Evolutionary conservation across 2,329 filamentous ascomycete species (phyloP).

Genomic region (Remersonia thermophila): DNA sequence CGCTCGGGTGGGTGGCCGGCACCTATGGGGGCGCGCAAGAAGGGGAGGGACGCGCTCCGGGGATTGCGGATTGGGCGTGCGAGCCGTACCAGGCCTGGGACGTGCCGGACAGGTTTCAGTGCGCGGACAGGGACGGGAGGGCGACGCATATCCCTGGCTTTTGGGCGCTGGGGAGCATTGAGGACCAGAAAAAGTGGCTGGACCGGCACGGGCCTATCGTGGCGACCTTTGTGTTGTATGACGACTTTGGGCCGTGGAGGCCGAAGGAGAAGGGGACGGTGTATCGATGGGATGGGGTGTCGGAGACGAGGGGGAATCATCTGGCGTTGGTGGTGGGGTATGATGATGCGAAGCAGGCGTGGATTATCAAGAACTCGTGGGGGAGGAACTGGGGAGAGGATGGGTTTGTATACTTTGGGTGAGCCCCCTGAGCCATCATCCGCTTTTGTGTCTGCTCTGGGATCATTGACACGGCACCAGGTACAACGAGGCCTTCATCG

Average conservation of each 20-base stretch:
- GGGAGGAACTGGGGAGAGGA: slow-evolving; percentile 10
- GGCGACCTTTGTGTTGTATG: slow-evolving; percentile 12
- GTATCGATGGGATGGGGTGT: slow-evolving; percentile 8
- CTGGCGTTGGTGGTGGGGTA: slow-evolving; percentile 14
- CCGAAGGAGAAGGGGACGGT: not conserved
- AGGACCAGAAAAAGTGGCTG: slow-evolving; percentile 16
- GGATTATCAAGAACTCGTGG: slow-evolving; percentile 17
- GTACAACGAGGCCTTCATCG: slow-evolving; percentile 12
- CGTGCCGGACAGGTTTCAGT: slow-evolving; percentile 6
- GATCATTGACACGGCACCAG: slow-evolving; percentile 2
- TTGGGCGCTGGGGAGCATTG: slow-evolving; percentile 8
- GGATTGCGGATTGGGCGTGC: slow-evolving; percentile 14
- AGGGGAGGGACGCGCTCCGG: slow-evolving; percentile 1
- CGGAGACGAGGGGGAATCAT: slow-evolving; percentile 10
- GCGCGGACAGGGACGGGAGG: slow-evolving; percentile 10
- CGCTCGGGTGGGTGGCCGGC: slow-evolving; percentile 11
- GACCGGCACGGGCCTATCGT: slow-evolving; percentile 13
- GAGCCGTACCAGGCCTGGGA: slow-evolving; percentile 11
- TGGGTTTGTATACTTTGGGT: slow-evolving; percentile 15
- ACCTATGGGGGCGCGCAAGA: slow-evolving; percentile 3
- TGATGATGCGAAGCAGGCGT: slow-evolving; percentile 12
- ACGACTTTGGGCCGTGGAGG: slow-evolving; percentile 10
- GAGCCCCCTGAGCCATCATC: not conserved
- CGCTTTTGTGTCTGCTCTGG: too few relatives aligned
- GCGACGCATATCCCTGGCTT: slow-evolving; percentile 10